Conservation (phyloP, 495 filamentous ascomycete species). For the Acidiella bohemica region DNA sequence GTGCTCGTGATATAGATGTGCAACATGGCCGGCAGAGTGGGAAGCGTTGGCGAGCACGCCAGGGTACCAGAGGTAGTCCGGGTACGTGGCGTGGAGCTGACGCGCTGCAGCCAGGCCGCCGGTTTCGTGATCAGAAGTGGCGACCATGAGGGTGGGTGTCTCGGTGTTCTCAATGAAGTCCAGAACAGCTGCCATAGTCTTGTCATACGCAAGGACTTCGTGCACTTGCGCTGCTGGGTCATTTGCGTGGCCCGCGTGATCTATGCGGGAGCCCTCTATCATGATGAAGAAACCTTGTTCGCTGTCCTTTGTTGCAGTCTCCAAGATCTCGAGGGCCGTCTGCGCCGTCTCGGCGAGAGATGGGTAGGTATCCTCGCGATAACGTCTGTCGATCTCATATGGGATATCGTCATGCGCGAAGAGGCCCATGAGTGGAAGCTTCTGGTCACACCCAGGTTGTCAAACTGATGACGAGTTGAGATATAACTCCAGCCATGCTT, state of each 20-base stretch:
- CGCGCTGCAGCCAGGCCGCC: conserved; percentile 71
- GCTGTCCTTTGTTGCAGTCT: conserved; percentile 67
- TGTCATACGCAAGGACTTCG: conserved; percentile 87
- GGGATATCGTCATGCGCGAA: conserved; percentile 78
- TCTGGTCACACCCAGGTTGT: conserved; percentile 59
- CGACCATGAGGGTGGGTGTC: conserved; percentile 65
- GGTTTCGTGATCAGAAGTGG: conserved; percentile 91
- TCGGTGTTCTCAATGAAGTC: conserved; percentile 67
- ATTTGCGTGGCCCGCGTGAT: conserved; percentile 90
- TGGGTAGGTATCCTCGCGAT: conserved; percentile 66
- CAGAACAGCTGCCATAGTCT: conserved; percentile 63
- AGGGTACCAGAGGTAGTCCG: conserved; percentile 80
- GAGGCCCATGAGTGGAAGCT: conserved; percentile 75
- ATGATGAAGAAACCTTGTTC: conserved; percentile 96
- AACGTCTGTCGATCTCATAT: conserved; percentile 77
- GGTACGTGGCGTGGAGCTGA: conserved; percentile 54
- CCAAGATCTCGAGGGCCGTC: conserved; percentile 63
- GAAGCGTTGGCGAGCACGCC: conserved; percentile 64
- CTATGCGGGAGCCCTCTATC: conserved; percentile 93
- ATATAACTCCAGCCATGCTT: conserved; percentile 72
- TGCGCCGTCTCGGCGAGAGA: conserved; percentile 84
- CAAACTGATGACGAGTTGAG: conserved; percentile 58
- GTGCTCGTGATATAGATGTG: conserved; percentile 43
- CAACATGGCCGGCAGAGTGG: conserved; percentile 61
- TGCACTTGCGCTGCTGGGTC: conserved; percentile 92